phyloP scores from a whole-genome alignment of 306 rosid genomes.

The Vigna trinervia region DNA sequence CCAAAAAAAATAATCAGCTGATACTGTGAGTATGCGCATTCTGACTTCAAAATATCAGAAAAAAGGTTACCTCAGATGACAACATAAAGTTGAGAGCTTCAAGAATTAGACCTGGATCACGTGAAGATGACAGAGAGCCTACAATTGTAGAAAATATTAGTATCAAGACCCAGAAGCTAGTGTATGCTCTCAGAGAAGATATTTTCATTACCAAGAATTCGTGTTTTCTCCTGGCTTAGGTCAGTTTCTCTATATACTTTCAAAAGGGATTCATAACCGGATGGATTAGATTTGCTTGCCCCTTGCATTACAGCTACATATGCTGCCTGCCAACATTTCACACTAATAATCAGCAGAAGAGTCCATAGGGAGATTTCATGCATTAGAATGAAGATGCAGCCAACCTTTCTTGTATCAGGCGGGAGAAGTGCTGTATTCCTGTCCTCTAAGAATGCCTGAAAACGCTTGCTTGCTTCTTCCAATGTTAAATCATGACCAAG shows the following conservation, averaged over 20 bases:
- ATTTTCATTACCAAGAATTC: constrained; percentile 70
- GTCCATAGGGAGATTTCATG: constrained; percentile 13
- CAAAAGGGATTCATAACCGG: constrained; percentile 76
- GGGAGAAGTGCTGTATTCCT: constrained; percentile 86
- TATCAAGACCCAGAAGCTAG: constrained; percentile 9
- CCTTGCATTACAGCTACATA: constrained; percentile 82
- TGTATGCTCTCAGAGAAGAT: constrained; percentile 11
- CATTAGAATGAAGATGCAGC: constrained; percentile 38
- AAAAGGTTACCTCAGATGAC: constrained; percentile 55
- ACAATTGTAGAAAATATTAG: constrained; percentile 40
- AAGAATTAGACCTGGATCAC: constrained; percentile 56
- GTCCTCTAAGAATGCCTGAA: constrained; percentile 74
- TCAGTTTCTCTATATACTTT: constrained; percentile 85
- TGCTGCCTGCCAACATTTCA: constrained; percentile 72
- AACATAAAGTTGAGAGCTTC: constrained; percentile 59
- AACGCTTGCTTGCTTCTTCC: constrained; percentile 81
- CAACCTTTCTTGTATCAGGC: constrained; percentile 88
- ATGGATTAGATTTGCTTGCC: constrained; percentile 62
- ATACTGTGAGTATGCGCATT: background rate
- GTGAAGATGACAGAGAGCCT: constrained; percentile 56
- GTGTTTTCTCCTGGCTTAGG: constrained; percentile 89
- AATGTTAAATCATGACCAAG: constrained; percentile 79
- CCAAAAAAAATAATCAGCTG: constrained; percentile 12
- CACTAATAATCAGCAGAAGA: constrained; percentile 42
- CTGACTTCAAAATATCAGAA: constrained; percentile 33